These are phyloP conservation scores for Mallotus repandus DNA, from an alignment of 441 rosid species.

Conservation along the genomic window DNA sequence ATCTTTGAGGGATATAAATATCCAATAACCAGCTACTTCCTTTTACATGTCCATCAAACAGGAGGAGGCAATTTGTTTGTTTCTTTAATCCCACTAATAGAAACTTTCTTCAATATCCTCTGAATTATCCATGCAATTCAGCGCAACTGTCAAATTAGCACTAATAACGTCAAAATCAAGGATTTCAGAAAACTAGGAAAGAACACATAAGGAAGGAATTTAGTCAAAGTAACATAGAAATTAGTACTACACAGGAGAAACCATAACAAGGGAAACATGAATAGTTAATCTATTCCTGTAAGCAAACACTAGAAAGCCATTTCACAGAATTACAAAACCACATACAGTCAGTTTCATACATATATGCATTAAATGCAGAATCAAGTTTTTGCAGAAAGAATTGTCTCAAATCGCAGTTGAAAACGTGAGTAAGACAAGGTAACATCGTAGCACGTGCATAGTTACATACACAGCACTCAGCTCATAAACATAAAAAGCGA, in stretches of 20 bases:
- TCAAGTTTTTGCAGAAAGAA: neutral
- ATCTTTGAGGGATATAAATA: neutral
- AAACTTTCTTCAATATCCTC: constrained; percentile 17
- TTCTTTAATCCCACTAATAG: neutral
- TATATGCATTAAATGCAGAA: neutral
- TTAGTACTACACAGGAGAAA: neutral
- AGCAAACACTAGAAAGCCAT: neutral
- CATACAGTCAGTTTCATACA: neutral
- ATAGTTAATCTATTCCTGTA: neutral
- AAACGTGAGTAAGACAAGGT: neutral
- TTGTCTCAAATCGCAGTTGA: neutral
- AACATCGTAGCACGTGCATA: neutral
- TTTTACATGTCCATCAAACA: constrained; percentile 15
- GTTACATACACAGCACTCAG: neutral
- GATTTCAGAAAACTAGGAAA: neutral
- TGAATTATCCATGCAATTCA: neutral
- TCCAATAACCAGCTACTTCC: constrained; percentile 4
- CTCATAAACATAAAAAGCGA: neutral
- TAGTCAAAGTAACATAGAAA: neutral
- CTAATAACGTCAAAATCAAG: neutral
- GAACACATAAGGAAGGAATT: neutral
- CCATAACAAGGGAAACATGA: neutral
- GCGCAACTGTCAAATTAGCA: constrained; percentile 18
- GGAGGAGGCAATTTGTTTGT: neutral
- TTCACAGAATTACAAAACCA: constrained; percentile 11